These are phyloP conservation scores for Saturnispora galanensis DNA, from an alignment of 805 yeast species.

Conservation along the genomic window DNA sequence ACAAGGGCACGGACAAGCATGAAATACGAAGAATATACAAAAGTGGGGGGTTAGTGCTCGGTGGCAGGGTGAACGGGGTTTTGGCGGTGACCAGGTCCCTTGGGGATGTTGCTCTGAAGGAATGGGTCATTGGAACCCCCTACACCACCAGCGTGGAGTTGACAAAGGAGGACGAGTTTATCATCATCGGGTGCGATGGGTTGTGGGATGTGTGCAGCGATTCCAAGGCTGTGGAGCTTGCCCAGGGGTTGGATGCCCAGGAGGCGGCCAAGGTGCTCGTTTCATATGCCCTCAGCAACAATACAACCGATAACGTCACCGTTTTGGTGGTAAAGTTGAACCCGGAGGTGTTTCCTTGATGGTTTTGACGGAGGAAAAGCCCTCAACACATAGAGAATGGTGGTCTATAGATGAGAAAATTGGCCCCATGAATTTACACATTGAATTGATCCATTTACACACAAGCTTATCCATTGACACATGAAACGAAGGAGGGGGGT, in stretches of 20 bases:
- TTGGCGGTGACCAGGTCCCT: slow-evolving; percentile 88
- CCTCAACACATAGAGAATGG: background rate
- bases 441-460: too few relatives aligned
- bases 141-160: slow-evolving; percentile 84
- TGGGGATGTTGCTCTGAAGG: slow-evolving; percentile 91
- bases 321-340: slow-evolving; percentile 75
- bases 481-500: too few relatives aligned
- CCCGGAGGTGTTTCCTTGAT: slow-evolving; percentile 11
- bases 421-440: too few relatives aligned
- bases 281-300: slow-evolving; percentile 61
- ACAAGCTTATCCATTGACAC: too few relatives aligned
- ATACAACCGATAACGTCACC: slow-evolving; percentile 86
- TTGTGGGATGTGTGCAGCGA: slow-evolving; percentile 92
- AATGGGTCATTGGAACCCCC: slow-evolving; percentile 80
- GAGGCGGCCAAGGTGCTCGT: slow-evolving; percentile 61
- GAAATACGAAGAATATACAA: slow-evolving; percentile 69
- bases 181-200: slow-evolving; percentile 93
- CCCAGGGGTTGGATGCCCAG: slow-evolving; percentile 42
- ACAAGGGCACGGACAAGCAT: slow-evolving; percentile 74
- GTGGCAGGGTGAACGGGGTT: slow-evolving; percentile 90
- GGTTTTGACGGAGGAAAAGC: background rate
- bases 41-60: slow-evolving; percentile 80
- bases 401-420: too few relatives aligned
- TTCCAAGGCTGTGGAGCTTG: slow-evolving; percentile 68
- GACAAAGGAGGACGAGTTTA: slow-evolving; percentile 54